Evolutionary conservation across 2,329 filamentous ascomycete genomes (phyloP).

Genomic region (Dothideomycetidae sp.): DNA sequence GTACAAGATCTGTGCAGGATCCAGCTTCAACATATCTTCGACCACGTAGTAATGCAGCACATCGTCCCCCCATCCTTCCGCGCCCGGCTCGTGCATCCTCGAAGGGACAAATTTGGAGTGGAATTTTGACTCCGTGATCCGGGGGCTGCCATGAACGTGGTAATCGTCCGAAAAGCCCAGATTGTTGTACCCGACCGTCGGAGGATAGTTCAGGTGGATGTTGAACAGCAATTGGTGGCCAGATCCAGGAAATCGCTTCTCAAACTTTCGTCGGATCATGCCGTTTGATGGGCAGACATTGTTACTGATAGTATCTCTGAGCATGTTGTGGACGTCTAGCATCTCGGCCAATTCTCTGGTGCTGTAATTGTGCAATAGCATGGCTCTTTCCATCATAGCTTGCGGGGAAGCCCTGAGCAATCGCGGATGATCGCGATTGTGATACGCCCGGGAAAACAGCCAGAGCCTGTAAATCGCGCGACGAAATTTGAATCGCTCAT

Average conservation of each 20-base stretch:
- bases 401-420: constrained; percentile 34
- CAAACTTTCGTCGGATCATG: constrained; percentile 44
- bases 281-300: constrained; percentile 50
- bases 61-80: constrained; percentile 52
- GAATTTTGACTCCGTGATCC: constrained; percentile 5
- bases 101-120: constrained; percentile 12
- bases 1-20: constrained; percentile 45
- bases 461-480: constrained; percentile 47
- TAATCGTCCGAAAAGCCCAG: constrained; percentile 11
- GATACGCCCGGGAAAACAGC: constrained; percentile 46
- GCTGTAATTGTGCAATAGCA: constrained; percentile 45
- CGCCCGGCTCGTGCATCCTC: constrained; percentile 26
- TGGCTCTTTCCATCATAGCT: constrained; percentile 37
- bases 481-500: constrained; percentile 39
- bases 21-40: constrained; percentile 50
- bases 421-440: constrained; percentile 38
- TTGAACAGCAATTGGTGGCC: constrained; percentile 39
- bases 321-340: constrained; percentile 41
- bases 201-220: constrained; percentile 37
- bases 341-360: constrained; percentile 43
- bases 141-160: constrained; percentile 6
- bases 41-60: constrained; percentile 50
- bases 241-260: constrained; percentile 39
- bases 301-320: constrained; percentile 41
- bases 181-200: constrained; percentile 20